Base-by-base conservation (phyloP, 106 monocot species). In the Apostasia shenzhenica region DNA sequence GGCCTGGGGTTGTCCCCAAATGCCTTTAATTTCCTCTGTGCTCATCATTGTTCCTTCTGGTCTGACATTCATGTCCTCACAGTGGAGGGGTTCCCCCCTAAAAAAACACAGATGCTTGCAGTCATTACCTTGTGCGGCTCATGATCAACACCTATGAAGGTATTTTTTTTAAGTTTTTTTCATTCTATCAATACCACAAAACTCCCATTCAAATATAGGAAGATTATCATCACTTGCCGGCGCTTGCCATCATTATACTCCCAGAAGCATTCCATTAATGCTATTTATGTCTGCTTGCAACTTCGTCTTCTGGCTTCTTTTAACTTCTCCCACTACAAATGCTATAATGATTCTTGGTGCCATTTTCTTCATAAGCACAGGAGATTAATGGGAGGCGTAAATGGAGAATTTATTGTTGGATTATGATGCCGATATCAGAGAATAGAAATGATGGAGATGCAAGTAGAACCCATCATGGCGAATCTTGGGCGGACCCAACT, bases 401-500 rank as follows among this genome's bases (percentile, higher is more conserved):
- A 45, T 46, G 44, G 47, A 63, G 41, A 46, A 45, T 63, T 63
- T 63, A 63, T n/a, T 44, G 3, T 14, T 63, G 45, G 63, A 45
- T 63, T 63, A 39, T 45, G 11, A 2, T 8, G 37, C 1, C 2
- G n/a, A 14, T 6, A 65, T 14, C 10, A 65, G 8, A 48, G 14
- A 65, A 37, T 9, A 37, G 65, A 65, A 65, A 65, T 65, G 65
- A 65, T 65, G 65, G 46, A 65, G 8, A 26, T 26, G 26, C 26
- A 48, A 48, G 47, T 48, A 65, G 37, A 65, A 65, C 48, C 65
- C 65, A 65, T 65, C 65, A 65, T 65, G 47, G 65, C 65, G 65
- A 65, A 65, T 65, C 65, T 65, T 65, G 65, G 65, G 65, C 65
- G 65, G 65, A 65, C 48, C 43, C 5, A 65, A 49, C 48, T 48